Conservation (phyloP, 441 rosid species). For the Omphalea diandra region DNA sequence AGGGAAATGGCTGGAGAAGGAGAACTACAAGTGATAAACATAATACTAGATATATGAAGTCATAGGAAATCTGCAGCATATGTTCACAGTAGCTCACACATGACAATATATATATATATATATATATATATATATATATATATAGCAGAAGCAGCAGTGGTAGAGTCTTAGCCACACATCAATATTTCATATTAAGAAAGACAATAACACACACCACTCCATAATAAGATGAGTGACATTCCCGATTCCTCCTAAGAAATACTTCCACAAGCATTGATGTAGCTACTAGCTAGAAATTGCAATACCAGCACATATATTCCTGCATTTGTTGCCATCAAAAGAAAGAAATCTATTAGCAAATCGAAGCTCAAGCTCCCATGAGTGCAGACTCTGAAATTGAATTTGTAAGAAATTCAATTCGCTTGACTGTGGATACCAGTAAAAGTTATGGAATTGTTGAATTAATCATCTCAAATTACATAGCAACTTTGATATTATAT, state of each 20-base stretch:
- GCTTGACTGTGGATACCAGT: background rate
- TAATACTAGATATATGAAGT: background rate
- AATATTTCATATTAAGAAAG: background rate
- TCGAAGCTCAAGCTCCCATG: background rate
- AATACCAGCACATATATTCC: slow-evolving; percentile 9
- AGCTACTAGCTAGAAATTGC: background rate
- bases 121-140: background rate
- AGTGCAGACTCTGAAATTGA: background rate
- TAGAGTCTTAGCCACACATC: slow-evolving; percentile 4
- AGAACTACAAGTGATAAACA: no score
- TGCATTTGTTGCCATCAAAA: slow-evolving; percentile 17
- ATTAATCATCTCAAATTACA: background rate
- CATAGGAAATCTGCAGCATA: background rate
- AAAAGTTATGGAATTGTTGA: background rate
- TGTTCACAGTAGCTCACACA: background rate
- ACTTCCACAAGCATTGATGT: slow-evolving; percentile 1
- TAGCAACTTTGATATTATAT: background rate
- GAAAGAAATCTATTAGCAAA: background rate
- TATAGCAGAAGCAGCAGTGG: background rate
- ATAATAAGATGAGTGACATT: background rate
- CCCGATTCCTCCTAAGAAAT: background rate
- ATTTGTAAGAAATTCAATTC: background rate
- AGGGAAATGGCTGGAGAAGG: background rate
- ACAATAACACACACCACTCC: background rate
- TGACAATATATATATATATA: background rate